Percentiles rank a stretch among this genome's conserved stretches.
Evolutionary conservation across 176 grass and related monocot genomes (phyloP).

Genomic region (Rhynchospora tenuis): DNA sequence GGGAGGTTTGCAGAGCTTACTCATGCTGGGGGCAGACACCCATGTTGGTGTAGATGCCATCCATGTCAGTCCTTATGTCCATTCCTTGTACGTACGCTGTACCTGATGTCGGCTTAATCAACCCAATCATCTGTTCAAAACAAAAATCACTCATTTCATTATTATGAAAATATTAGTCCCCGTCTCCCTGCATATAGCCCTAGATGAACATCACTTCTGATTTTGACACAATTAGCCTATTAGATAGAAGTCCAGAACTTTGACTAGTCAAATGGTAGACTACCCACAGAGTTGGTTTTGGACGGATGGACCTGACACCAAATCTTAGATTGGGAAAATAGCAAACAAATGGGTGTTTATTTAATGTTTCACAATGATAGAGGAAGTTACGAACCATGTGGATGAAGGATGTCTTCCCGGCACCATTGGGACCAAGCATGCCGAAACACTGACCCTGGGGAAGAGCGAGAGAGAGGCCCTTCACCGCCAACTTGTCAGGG

Average conservation of each 20-base stretch:
- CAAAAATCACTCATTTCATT: background rate
- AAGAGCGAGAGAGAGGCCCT: slow-evolving; percentile 85
- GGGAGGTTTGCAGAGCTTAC: slow-evolving; percentile 30
- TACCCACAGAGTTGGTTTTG: background rate
- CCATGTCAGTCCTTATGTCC: slow-evolving; percentile 68
- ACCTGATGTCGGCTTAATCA: slow-evolving; percentile 70
- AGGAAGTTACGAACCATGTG: slow-evolving; percentile 52
- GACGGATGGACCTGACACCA: background rate
- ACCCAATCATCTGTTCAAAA: slow-evolving; percentile 69
- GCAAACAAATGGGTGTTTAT: background rate
- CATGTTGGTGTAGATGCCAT: slow-evolving; percentile 80
- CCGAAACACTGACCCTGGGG: slow-evolving; percentile 89
- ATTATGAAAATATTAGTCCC: background rate
- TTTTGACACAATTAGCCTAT: background rate
- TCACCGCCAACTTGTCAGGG: slow-evolving; percentile 75
- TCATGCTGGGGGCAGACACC: slow-evolving; percentile 96
- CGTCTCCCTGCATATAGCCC: background rate
- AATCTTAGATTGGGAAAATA: background rate
- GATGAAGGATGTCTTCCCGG: slow-evolving; percentile 96
- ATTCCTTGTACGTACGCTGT: slow-evolving; percentile 75
- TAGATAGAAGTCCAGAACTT: background rate
- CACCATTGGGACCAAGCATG: slow-evolving; percentile 94
- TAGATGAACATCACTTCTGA: background rate
- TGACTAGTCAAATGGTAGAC: background rate
- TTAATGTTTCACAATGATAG: background rate